phyloP scores from a whole-genome alignment of 2,329 filamentous ascomycete genomes.

The Fusarium poae region DNA sequence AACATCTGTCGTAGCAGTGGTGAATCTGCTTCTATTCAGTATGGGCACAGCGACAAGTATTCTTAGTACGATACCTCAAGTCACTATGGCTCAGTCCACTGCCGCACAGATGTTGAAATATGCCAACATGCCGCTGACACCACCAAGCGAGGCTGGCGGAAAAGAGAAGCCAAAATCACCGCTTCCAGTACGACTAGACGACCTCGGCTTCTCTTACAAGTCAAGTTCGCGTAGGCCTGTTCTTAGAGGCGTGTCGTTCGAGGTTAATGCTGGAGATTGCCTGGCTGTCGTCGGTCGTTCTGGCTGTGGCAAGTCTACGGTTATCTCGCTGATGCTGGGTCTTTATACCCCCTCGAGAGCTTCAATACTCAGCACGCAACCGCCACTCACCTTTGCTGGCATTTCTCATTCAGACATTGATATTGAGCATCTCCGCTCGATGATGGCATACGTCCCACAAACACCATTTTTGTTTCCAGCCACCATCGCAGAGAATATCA shows the following conservation, averaged over 20 bases:
- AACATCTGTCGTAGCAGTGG: constrained; percentile 76
- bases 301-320: constrained; percentile 91
- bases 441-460: constrained; percentile 78
- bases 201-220: constrained; percentile 80
- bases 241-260: constrained; percentile 74
- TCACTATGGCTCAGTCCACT: constrained; percentile 78
- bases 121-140: constrained; percentile 66
- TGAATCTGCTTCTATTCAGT: constrained; percentile 87
- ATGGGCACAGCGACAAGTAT: constrained; percentile 79
- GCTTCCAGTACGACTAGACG: constrained; percentile 62
- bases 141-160: constrained; percentile 71
- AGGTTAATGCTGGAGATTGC: constrained; percentile 72
- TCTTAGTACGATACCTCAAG: constrained; percentile 82
- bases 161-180: constrained; percentile 44
- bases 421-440: constrained; percentile 68
- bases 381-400: constrained; percentile 69
- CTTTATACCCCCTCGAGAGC: constrained; percentile 68
- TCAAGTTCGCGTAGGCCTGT: constrained; percentile 65
- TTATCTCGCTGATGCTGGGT: constrained; percentile 79
- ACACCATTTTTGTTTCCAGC: constrained; percentile 81
- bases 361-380: constrained; percentile 3
- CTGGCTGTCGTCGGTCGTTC: constrained; percentile 86
- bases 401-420: constrained; percentile 70
- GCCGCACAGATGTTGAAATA: constrained; percentile 80
- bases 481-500: constrained; percentile 83